A percentile compares a stretch with the other conserved stretches of the same genome.
These are phyloP conservation scores for Plasmodium sp. DNA, from an alignment of 169 alveolate species.

Conservation along the genomic window DNA sequence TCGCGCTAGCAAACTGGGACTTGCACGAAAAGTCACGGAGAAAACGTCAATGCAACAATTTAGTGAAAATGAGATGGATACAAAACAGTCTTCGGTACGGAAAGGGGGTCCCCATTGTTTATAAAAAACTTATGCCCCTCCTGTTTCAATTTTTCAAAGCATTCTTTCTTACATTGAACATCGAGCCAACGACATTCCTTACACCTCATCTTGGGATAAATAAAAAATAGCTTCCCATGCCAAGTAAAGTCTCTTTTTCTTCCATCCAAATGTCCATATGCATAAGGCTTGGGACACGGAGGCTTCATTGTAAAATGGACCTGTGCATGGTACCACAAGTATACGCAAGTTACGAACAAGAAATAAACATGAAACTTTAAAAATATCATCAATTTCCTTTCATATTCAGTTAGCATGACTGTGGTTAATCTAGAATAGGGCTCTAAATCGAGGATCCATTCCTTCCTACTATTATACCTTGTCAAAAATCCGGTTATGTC, in stretches of 20 bases:
- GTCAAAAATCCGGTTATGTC: constrained; percentile 82
- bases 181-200: constrained; percentile 90
- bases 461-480: constrained; percentile 78
- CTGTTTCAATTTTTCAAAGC: constrained; percentile 84
- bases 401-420: constrained; percentile 78
- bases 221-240: constrained; percentile 86
- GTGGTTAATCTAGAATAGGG: constrained; percentile 74
- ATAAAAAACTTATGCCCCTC: constrained; percentile 85
- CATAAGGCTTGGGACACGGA: constrained; percentile 77
- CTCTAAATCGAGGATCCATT: constrained; percentile 79
- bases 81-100: constrained; percentile 82
- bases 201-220: constrained; percentile 88
- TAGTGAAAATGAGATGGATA: constrained; percentile 87
- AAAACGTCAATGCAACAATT: neutral
- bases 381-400: constrained; percentile 77
- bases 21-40: neutral
- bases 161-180: constrained; percentile 86
- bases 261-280: constrained; percentile 80
- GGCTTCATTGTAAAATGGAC: constrained; percentile 79
- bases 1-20: neutral
- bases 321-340: constrained; percentile 72
- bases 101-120: constrained; percentile 87
- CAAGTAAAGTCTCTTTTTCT: constrained; percentile 88
- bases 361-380: constrained; percentile 75
- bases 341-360: constrained; percentile 62